Conservation (phyloP, 176 grass and related monocot species). For the Coix lacrymajobi region DNA sequence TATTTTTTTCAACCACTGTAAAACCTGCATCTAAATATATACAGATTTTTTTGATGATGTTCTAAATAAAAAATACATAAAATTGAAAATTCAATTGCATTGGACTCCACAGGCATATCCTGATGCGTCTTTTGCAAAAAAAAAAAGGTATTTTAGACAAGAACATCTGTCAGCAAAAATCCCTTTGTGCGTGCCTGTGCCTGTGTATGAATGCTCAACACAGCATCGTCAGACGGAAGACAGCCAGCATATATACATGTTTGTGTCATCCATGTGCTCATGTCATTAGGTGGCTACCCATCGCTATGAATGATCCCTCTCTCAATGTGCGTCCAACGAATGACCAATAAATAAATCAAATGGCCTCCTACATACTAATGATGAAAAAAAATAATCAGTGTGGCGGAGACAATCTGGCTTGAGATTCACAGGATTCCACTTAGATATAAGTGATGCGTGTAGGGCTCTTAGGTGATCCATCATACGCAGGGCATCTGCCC, state of each 20-base stretch:
- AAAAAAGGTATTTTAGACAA: background rate
- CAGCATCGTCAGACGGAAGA: background rate
- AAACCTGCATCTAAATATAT: too few relatives aligned
- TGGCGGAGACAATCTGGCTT: constrained; percentile 28
- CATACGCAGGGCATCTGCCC: constrained; percentile 25
- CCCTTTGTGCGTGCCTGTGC: background rate
- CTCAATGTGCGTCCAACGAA: background rate
- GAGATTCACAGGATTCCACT: constrained; percentile 47
- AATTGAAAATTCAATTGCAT: too few relatives aligned
- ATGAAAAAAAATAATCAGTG: background rate
- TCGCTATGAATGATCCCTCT: background rate
- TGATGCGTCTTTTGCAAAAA: background rate
- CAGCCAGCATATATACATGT: background rate
- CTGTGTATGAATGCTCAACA: background rate
- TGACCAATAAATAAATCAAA: constrained; percentile 10
- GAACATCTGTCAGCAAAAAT: background rate
- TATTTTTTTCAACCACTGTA: too few relatives aligned
- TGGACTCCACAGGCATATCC: too few relatives aligned
- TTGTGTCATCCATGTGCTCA: constrained; percentile 25
- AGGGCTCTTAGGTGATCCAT: constrained; percentile 46
- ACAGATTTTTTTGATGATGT: too few relatives aligned
- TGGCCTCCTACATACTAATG: constrained; percentile 20
- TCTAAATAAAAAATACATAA: too few relatives aligned
- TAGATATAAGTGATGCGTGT: constrained; percentile 35
- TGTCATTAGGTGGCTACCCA: constrained; percentile 34